These are phyloP conservation scores for Calonectria montana DNA, from an alignment of 2,329 filamentous ascomycete genomes.

Conservation along the genomic window DNA sequence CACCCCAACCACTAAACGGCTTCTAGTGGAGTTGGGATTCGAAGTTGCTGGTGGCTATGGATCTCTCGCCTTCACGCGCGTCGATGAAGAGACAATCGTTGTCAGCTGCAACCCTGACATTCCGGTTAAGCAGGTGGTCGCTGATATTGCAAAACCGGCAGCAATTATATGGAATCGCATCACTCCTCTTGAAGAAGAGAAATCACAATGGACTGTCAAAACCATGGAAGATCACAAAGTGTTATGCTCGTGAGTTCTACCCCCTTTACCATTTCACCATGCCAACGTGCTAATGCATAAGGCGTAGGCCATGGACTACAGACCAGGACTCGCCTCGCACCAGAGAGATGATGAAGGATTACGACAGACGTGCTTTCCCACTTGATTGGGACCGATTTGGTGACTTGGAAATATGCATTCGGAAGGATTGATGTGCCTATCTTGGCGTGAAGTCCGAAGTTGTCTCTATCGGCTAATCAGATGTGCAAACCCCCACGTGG, in stretches of 20 bases:
- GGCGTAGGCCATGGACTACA: not conserved
- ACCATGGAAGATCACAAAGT: too few relatives aligned
- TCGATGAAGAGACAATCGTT: conserved; percentile 31
- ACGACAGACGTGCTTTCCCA: not conserved
- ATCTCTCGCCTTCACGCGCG: conserved; percentile 25
- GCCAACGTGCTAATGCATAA: not conserved
- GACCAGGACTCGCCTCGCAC: conserved; percentile 12
- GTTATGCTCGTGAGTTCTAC: not conserved
- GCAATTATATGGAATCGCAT: conserved; percentile 28
- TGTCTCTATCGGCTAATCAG: not conserved
- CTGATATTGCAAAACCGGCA: conserved; percentile 32
- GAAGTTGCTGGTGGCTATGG: conserved; percentile 19
- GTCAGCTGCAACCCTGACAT: conserved; percentile 17
- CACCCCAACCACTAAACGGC: not conserved
- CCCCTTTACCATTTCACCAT: not conserved
- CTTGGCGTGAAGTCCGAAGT: not conserved
- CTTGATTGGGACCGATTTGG: not conserved
- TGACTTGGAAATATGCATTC: not conserved
- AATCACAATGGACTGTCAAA: not conserved
- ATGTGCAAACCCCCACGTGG: not conserved
- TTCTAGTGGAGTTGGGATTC: conserved; percentile 12
- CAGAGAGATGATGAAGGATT: not conserved
- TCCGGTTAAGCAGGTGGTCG: conserved; percentile 35
- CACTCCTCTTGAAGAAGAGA: not conserved
- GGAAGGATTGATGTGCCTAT: not conserved